Evolutionary conservation across 108 stramenopile species (phyloP), one percentile per base, ranked within the genome.

Genomic region (Fragilariopsis cylindrus): DNA sequence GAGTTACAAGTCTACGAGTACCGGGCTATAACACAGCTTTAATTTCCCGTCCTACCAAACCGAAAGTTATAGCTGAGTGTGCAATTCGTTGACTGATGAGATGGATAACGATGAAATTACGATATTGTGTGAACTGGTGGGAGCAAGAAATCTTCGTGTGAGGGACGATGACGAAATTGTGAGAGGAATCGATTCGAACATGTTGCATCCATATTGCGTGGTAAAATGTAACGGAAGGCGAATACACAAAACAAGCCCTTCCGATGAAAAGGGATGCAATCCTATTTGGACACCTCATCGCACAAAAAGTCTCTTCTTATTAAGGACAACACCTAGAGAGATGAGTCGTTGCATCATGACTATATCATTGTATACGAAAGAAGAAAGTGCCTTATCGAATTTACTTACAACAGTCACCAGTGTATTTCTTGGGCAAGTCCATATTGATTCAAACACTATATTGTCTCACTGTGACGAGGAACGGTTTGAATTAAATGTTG

Each of bases 261-360:
- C 73, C 47, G 75, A 67, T 18, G 71, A 72, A 13, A 18, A 18
- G 8, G 82, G 82, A 41, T 54, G 58, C 46, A 69, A 92, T 80
- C 90, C 90, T 2, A 85, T 88, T 19, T 92, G 88, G 87, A 89
- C 88, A 0, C 48, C 82, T 7, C 43, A 63, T 63, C 53, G 70
- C 21, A 85, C 85, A 9, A 69, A 67, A 60, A 86, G 84, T 21
- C 57, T 89, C 12, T 88, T 92, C 60, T 54, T 89, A 39, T 67
- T 84, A 64, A 54, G 77, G 76, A 64, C 48, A 64, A 21, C 66
- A 69, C 43, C 79, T 43, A 1, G 50, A 2, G n/a, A 71, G 78
- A 16, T 76, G 40, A 62, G 40, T 62, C 75, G 60, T 48, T 58
- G 57, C 7, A 53, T 72, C 6, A 13, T 79, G 70, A 76, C 56